Evolutionary conservation across 2,329 filamentous ascomycete genomes (phyloP), one percentile per base, ranked within the genome.

Genomic region (Kalmusia sp.): DNA sequence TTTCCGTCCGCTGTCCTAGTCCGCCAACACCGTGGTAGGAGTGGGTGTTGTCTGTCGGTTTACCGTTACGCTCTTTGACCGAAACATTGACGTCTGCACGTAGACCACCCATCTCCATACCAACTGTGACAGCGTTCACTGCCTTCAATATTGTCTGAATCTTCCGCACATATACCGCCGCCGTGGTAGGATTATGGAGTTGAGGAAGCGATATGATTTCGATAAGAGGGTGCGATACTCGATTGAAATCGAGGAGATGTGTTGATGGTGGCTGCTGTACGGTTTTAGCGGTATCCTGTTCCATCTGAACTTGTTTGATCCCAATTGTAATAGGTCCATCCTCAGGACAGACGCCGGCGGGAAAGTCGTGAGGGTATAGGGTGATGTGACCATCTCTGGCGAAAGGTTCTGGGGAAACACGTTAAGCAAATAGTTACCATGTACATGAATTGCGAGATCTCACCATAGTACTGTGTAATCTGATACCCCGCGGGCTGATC

Each of bases 281-380:
- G 1, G 93, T 97, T 76, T 98, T 98, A 61, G 93, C 95, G 1
- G 95, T 98, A 72, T 99, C 95, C 76, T 99, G 95, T 77, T 99
- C 95, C 79, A 99, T 88, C 76, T 99, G 95, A 7, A 99, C 84
- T 74, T 98, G 95, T 73, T 95, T 90, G 69, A 99, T 96, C 25
- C 90, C 88, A 44, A 99, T 83, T 0, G 79, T 81, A 17, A 96
- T 76, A n/a, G 81, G 77, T 1, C 89, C 89, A 64, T 92, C 89
- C 64, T 90, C 84, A 0, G 85, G 80, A 0, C 88, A 87, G 56
- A 96, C 91, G 1, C 92, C 93, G 28, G 62, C 49, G 25, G 71
- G 71, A 46, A 73, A 73, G 69, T 97, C 93, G 52, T 92, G 82
- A 3, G 84, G 77, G 33, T 83, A 84, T 5, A 99, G 80, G 0